phyloP scores from a whole-genome alignment of 202 grass and related monocot genomes.

The Schoenoplectus triqueter region DNA sequence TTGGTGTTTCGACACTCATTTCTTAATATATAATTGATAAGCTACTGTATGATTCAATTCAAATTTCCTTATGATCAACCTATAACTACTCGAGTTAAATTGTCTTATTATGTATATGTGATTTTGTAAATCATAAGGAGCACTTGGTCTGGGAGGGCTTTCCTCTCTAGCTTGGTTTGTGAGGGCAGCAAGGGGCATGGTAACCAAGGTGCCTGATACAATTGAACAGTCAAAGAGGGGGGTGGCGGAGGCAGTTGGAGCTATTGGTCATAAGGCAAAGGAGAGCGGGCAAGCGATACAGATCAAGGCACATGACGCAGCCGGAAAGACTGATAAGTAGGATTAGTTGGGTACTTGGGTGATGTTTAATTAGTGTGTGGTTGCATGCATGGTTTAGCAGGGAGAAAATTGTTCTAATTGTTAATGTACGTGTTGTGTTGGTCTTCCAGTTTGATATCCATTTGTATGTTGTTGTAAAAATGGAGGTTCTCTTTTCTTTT shows the following conservation, averaged over 20 bases:
- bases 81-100: background rate
- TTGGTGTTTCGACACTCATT: background rate
- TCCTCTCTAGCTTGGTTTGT: conserved; percentile 4
- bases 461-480: background rate
- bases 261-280: background rate
- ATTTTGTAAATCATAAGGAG: background rate
- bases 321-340: conserved; percentile 16
- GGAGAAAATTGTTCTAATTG: background rate
- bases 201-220: background rate
- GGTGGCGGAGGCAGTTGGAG: background rate
- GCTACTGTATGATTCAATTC: background rate
- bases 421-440: background rate
- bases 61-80: background rate
- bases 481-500: background rate
- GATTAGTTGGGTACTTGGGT: background rate
- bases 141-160: conserved; percentile 31
- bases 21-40: background rate
- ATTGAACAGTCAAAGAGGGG: conserved; percentile 20
- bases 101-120: background rate
- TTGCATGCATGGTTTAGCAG: background rate
- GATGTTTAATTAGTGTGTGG: background rate
- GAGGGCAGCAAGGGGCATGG: conserved; percentile 9
- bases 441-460: background rate
- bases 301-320: conserved; percentile 10
- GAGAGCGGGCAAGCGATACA: background rate